These are phyloP conservation scores for Auricularia auricula-judae DNA, from an alignment of 768 basidiomycete species.

Conservation along the genomic window DNA sequence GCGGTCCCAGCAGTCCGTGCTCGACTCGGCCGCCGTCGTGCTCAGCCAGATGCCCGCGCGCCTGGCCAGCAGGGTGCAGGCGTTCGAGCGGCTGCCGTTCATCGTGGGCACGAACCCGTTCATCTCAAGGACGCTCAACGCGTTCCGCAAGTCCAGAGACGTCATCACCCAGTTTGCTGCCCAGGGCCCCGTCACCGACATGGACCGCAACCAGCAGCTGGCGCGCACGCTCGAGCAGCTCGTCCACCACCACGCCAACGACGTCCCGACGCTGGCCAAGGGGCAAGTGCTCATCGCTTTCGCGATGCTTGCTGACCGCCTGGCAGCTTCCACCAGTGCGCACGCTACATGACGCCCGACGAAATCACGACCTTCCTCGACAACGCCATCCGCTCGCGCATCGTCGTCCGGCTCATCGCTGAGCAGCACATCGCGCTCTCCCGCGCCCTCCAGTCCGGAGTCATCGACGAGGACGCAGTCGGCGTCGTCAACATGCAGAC, in stretches of 20 bases:
- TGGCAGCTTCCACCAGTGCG: slow-evolving; percentile 72
- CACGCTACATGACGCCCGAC: slow-evolving; percentile 71
- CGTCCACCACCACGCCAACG: slow-evolving; percentile 71
- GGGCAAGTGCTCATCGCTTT: slow-evolving; percentile 37
- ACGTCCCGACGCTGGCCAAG: slow-evolving; percentile 85
- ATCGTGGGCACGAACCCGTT: slow-evolving; percentile 87
- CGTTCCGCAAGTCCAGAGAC: slow-evolving; percentile 60
- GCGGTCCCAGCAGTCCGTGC: slow-evolving; percentile 39
- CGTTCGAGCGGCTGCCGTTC: slow-evolving; percentile 68
- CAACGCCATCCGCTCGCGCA: slow-evolving; percentile 74
- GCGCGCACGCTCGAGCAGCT: slow-evolving; percentile 55
- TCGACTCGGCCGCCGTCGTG: slow-evolving; percentile 64
- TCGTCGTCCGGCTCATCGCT: slow-evolving; percentile 78
- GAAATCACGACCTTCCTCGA: slow-evolving; percentile 75
- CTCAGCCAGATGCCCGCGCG: slow-evolving; percentile 68
- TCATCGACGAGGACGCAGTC: slow-evolving; percentile 28
- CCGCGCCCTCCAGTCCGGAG: slow-evolving; percentile 34
- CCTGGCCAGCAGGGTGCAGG: slow-evolving; percentile 62
- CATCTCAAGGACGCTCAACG: slow-evolving; percentile 56
- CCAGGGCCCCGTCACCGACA: slow-evolving; percentile 35
- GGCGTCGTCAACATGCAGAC: slow-evolving; percentile 69
- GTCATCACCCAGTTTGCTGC: slow-evolving; percentile 53
- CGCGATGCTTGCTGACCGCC: not conserved
- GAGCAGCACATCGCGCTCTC: slow-evolving; percentile 87
- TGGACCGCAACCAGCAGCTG: slow-evolving; percentile 62